These are phyloP conservation scores for Sporothrix brunneoviolacea DNA, from an alignment of 2,329 filamentous ascomycete species.

Conservation along the genomic window DNA sequence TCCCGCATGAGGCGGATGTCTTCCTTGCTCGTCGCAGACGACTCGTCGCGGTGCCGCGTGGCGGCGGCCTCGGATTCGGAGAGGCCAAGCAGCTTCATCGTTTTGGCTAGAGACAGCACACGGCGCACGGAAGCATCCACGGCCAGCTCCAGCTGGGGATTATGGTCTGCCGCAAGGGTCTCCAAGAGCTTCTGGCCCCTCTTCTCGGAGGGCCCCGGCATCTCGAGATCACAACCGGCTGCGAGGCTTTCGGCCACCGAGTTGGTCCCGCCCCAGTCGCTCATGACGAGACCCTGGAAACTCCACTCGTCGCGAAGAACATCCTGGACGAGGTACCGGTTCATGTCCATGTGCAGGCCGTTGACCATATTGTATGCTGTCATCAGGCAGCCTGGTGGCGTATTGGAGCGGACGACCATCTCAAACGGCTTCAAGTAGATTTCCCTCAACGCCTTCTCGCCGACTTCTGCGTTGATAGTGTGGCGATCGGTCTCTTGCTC, in stretches of 20 bases:
- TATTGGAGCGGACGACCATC: conserved; percentile 57
- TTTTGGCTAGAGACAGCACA: not conserved
- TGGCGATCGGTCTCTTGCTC: too few relatives aligned
- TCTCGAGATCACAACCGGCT: conserved; percentile 52
- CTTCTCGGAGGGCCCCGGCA: conserved; percentile 42
- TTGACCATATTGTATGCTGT: conserved; percentile 62
- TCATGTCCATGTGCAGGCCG: conserved; percentile 53
- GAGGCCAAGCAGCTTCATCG: too few relatives aligned
- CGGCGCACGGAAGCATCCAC: not conserved
- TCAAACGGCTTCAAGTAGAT: too few relatives aligned
- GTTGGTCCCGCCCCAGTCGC: conserved; percentile 53
- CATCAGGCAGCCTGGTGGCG: conserved; percentile 64
- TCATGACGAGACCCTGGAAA: conserved; percentile 53
- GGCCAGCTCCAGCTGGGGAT: too few relatives aligned
- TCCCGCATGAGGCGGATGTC: conserved; percentile 55
- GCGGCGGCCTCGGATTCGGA: too few relatives aligned
- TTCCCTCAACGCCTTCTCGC: too few relatives aligned
- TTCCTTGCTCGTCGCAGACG: conserved; percentile 26
- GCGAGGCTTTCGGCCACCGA: conserved; percentile 47
- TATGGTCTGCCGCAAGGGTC: too few relatives aligned
- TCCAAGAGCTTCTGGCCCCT: not conserved
- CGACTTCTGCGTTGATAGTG: too few relatives aligned
- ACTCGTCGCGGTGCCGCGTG: too few relatives aligned
- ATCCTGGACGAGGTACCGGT: conserved; percentile 44
- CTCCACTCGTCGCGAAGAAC: conserved; percentile 55